These are phyloP conservation scores for Ceriops zippeliana DNA, from an alignment of 345 rosid genomes.

Conservation along the genomic window DNA sequence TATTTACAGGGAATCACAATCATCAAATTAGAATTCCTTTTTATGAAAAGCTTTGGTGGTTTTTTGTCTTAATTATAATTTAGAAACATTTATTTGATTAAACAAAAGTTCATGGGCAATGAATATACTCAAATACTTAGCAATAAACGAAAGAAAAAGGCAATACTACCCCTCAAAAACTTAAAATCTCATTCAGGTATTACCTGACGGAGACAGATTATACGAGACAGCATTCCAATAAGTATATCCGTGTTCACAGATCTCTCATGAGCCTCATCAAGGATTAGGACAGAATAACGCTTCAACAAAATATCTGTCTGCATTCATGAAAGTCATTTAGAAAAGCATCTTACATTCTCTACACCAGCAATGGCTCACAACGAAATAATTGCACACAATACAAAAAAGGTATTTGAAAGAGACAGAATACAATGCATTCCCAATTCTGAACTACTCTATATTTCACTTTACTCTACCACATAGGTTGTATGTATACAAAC, in stretches of 20 bases:
- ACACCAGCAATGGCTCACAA: background rate
- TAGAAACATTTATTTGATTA: no score
- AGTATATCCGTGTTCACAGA: constrained; percentile 93
- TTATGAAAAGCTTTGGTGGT: no score
- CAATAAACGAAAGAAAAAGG: constrained; percentile 4
- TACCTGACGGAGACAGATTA: constrained; percentile 71
- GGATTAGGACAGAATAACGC: constrained; percentile 76
- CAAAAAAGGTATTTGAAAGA: background rate
- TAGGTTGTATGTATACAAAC: no score
- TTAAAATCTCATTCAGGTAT: constrained; percentile 12
- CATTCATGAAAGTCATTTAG: constrained; percentile 22
- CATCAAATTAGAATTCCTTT: no score
- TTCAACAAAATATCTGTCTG: constrained; percentile 77
- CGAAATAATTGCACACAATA: background rate
- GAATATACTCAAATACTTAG: no score
- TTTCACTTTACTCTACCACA: no score
- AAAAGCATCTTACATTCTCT: background rate
- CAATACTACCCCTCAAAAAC: background rate
- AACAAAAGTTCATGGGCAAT: no score
- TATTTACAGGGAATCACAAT: no score
- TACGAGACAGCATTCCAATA: constrained; percentile 84
- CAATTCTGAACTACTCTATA: no score
- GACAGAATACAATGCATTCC: background rate
- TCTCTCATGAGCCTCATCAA: constrained; percentile 96
- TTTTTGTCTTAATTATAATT: no score